Evolutionary conservation across 2,329 filamentous ascomycete species (phyloP).

Genomic region (Plenodomus tracheiphilus): DNA sequence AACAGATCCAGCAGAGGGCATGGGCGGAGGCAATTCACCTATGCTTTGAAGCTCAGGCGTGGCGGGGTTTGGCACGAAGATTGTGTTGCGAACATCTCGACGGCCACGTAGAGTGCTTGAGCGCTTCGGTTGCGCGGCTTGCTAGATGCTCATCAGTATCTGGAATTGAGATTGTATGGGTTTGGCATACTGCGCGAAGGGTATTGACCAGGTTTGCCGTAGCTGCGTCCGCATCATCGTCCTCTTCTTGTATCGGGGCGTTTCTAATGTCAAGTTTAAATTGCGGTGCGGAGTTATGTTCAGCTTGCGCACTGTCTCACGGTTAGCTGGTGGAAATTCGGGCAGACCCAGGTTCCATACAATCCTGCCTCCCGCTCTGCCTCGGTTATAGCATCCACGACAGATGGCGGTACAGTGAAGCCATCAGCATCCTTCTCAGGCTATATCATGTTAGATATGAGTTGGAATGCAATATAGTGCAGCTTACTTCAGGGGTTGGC

Average conservation of each 20-base stretch:
- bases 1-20: slow-evolving; percentile 28
- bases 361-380: slow-evolving; percentile 66
- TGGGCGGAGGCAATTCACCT: slow-evolving; percentile 34
- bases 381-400: slow-evolving; percentile 63
- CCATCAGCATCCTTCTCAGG: slow-evolving; percentile 71
- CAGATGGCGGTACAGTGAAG: slow-evolving; percentile 71
- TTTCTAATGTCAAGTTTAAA: slow-evolving; percentile 83
- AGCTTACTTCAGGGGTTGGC: slow-evolving; percentile 32
- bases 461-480: neutral
- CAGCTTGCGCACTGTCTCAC: slow-evolving; percentile 20
- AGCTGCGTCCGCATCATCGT: slow-evolving; percentile 72
- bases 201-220: slow-evolving; percentile 76
- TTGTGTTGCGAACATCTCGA: slow-evolving; percentile 87
- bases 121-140: slow-evolving; percentile 58
- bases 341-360: slow-evolving; percentile 19
- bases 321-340: slow-evolving; percentile 4
- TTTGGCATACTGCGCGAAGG: slow-evolving; percentile 58
- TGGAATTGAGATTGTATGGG: neutral
- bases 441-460: slow-evolving; percentile 23
- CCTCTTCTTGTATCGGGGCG: slow-evolving; percentile 76
- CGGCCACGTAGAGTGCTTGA: slow-evolving; percentile 81
- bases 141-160: slow-evolving; percentile 45
- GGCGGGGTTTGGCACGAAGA: slow-evolving; percentile 67
- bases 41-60: slow-evolving; percentile 45
- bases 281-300: slow-evolving; percentile 47